These are phyloP conservation scores for Vitis riparia DNA, from an alignment of 164 flowering plant genomes.

Conservation along the genomic window DNA sequence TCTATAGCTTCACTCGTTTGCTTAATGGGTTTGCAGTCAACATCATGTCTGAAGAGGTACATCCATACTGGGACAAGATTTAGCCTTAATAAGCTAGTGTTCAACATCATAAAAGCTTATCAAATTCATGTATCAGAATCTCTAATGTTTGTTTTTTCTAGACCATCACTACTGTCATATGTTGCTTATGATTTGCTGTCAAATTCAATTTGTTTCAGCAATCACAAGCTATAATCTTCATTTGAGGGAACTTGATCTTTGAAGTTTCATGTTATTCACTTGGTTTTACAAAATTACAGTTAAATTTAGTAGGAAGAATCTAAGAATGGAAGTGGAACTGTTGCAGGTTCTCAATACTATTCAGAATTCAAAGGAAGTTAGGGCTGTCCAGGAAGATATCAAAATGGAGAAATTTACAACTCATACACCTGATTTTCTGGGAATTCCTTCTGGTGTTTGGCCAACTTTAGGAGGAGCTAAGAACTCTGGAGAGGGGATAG, in stretches of 20 bases:
- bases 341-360: constrained; percentile 37
- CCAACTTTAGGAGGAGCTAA: constrained; percentile 43
- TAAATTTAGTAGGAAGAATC: too few species aligned
- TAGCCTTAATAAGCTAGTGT: too few species aligned
- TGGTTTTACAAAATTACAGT: too few species aligned
- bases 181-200: too few species aligned
- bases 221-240: too few species aligned
- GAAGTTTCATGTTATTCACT: too few species aligned
- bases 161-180: too few species aligned
- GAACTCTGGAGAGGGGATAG: constrained; percentile 49
- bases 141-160: background rate
- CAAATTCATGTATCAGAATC: background rate
- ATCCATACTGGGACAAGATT: background rate
- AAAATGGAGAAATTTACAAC: constrained; percentile 54
- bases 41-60: constrained; percentile 37
- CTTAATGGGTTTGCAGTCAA: constrained; percentile 50
- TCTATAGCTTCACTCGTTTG: constrained; percentile 56
- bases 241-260: too few species aligned
- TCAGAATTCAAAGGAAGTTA: constrained; percentile 32
- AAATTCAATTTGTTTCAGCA: too few species aligned
- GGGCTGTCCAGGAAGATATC: constrained; percentile 43
- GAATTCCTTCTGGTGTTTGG: constrained; percentile 49
- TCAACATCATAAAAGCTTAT: background rate
- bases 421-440: constrained; percentile 51
- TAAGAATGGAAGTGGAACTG: background rate